phyloP scores from a whole-genome alignment of 169 alveolate species.

The Eimeria zaria region DNA sequence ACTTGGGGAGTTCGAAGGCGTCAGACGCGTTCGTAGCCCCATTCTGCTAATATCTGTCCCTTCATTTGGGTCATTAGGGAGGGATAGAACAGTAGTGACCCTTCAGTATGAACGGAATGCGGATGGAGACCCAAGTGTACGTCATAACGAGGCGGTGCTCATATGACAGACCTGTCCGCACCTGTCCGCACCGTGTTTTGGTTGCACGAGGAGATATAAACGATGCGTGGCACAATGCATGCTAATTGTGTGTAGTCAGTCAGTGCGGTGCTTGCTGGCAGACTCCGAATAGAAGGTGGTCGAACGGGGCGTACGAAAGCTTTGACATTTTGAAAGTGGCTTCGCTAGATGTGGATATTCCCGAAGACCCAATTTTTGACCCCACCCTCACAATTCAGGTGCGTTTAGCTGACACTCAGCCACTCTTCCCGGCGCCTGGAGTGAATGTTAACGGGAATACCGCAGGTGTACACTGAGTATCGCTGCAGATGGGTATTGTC shows the following conservation, averaged over 20 bases:
- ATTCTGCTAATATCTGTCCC: constrained; percentile 37
- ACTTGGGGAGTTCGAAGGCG: constrained; percentile 50
- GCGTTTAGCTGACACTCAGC: not conserved
- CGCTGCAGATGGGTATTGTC: not conserved
- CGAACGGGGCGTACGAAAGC: constrained; percentile 90
- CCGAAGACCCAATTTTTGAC: constrained; percentile 93
- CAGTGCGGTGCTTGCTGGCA: constrained; percentile 46
- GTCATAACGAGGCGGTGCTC: not conserved
- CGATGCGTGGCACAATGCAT: not conserved
- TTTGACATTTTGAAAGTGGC: constrained; percentile 93
- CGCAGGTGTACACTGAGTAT: too few relatives aligned
- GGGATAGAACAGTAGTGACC: constrained; percentile 14
- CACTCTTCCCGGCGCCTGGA: not conserved
- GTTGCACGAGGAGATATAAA: not conserved
- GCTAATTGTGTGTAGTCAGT: not conserved
- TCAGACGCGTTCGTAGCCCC: constrained; percentile 82
- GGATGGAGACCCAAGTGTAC: constrained; percentile 79
- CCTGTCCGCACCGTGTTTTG: too few relatives aligned
- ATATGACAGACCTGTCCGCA: not conserved
- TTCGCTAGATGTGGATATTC: constrained; percentile 90
- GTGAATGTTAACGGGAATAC: not conserved
- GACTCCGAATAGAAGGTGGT: constrained; percentile 89
- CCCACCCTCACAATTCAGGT: constrained; percentile 92
- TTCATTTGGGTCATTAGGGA: constrained; percentile 78
- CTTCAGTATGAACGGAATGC: constrained; percentile 71